Evolutionary conservation across 83 land plant genomes (phyloP).

Genomic region (Picea mariana): DNA sequence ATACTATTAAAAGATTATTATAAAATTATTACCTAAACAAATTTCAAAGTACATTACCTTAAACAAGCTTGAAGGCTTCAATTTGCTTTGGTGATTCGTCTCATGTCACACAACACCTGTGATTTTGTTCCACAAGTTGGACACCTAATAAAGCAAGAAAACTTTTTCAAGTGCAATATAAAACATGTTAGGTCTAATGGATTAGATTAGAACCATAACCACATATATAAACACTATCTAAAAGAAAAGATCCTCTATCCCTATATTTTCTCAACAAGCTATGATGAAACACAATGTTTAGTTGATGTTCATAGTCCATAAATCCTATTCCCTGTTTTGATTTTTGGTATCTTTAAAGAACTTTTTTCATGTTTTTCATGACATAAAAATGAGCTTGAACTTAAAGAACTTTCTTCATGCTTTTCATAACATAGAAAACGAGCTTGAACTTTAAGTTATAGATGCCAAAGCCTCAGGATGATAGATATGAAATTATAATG

Average conservation of each 20-base stretch:
- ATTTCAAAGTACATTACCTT: neutral
- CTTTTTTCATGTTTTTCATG: too few species aligned
- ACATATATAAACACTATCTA: neutral
- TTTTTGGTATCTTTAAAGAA: too few species aligned
- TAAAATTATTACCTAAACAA: neutral
- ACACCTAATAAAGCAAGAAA: neutral
- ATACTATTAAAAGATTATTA: neutral
- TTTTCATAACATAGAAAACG: neutral
- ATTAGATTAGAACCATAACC: neutral
- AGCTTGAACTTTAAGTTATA: too few species aligned
- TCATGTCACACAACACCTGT: neutral
- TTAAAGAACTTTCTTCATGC: too few species aligned
- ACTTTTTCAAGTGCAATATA: neutral
- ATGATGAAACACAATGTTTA: neutral
- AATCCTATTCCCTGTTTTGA: too few species aligned
- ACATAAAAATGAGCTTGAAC: neutral
- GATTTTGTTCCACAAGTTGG: neutral
- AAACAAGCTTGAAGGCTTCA: neutral
- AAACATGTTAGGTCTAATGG: neutral
- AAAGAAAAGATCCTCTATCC: neutral
- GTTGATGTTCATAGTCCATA: neutral
- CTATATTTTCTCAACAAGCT: neutral
- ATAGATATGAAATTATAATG: too few species aligned
- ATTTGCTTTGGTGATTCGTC: neutral
- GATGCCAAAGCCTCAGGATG: too few species aligned